phyloP scores from a whole-genome alignment of 2,329 filamentous ascomycete genomes.

The Aspergillus floridensis region DNA sequence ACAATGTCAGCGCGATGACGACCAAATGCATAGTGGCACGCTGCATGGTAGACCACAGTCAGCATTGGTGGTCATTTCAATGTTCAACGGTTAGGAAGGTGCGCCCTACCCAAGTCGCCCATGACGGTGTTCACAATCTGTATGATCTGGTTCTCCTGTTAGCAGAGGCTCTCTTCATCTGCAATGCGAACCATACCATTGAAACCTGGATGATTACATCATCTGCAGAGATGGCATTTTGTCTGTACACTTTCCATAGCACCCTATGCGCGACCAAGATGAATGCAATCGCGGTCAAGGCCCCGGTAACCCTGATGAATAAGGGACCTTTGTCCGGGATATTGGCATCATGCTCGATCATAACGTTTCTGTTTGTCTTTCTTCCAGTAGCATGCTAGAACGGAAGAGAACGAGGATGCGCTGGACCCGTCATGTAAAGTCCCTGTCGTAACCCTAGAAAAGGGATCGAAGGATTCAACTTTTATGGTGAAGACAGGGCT shows the following conservation, averaged over 20 bases:
- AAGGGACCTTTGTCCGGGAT: slow-evolving; percentile 4
- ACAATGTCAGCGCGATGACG: slow-evolving; percentile 1
- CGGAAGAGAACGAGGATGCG: background rate
- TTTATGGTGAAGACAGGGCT: background rate
- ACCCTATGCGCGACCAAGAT: background rate
- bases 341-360: background rate
- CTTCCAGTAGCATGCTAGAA: background rate
- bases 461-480: background rate
- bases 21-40: slow-evolving; percentile 7
- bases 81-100: no score
- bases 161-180: background rate
- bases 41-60: background rate
- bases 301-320: slow-evolving; percentile 1
- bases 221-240: background rate
- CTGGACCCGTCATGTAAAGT: background rate
- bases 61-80: background rate
- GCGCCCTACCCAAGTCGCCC: background rate
- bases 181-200: background rate
- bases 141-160: background rate
- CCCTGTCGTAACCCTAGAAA: background rate
- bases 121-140: slow-evolving; percentile 3
- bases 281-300: slow-evolving; percentile 3
- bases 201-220: slow-evolving; percentile 1
- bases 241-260: background rate
- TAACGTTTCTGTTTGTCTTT: background rate